Evolutionary conservation across 1,139 yeast species (phyloP).

Genomic region (Kodamaea alishanica): DNA sequence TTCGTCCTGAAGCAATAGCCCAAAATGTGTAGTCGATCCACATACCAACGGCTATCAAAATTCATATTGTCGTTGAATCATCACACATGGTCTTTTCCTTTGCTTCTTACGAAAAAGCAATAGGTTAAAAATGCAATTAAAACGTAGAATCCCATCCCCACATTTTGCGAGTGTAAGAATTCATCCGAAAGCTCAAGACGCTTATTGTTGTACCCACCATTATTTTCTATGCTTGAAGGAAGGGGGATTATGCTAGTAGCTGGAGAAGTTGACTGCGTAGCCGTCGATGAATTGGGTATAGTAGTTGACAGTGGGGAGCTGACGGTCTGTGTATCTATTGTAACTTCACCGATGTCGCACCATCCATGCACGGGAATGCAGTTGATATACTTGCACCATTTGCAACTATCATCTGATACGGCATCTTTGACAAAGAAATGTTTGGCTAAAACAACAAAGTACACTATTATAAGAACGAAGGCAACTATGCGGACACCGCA

Average conservation of each 20-base stretch:
- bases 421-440: slow-evolving; percentile 44
- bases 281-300: neutral
- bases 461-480: slow-evolving; percentile 47
- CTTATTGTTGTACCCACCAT: slow-evolving; percentile 1
- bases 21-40: no score
- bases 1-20: no score
- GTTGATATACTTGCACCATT: slow-evolving; percentile 72
- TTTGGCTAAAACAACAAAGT: slow-evolving; percentile 46
- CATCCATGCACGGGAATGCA: slow-evolving; percentile 71
- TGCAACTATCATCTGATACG: slow-evolving; percentile 30
- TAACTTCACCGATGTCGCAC: slow-evolving; percentile 61
- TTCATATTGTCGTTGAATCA: no score
- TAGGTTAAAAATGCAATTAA: slow-evolving; percentile 16
- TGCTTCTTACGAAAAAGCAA: slow-evolving; percentile 14
- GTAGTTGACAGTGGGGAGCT: slow-evolving; percentile 9
- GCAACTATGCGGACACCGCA: slow-evolving; percentile 42
- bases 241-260: slow-evolving; percentile 4
- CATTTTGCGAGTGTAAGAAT: slow-evolving; percentile 11
- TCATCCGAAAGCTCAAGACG: neutral
- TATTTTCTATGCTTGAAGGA: slow-evolving; percentile 13
- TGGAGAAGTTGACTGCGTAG: slow-evolving; percentile 5
- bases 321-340: slow-evolving; percentile 19
- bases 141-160: slow-evolving; percentile 17
- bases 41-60: no score
- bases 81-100: neutral